phyloP scores from a whole-genome alignment of 2,329 filamentous ascomycete genomes.

The Xylaria polymorpha region DNA sequence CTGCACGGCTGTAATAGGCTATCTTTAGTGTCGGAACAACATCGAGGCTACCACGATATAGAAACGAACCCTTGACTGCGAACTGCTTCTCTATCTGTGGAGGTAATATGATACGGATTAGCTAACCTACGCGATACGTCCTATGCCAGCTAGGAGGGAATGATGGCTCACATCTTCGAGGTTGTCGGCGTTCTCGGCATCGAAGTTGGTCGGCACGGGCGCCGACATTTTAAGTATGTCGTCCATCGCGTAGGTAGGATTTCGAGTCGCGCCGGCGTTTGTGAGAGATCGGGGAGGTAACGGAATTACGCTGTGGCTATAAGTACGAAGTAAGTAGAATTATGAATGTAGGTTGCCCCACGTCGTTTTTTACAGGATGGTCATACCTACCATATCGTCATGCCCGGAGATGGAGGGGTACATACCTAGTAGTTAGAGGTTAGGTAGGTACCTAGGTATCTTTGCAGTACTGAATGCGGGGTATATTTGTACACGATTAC shows the following conservation, averaged over 20 bases:
- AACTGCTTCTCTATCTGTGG: conserved; percentile 97
- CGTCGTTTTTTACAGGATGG: conserved; percentile 12
- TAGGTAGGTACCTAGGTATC: neutral
- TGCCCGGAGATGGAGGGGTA: conserved; percentile 22
- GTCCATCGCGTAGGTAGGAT: conserved; percentile 39
- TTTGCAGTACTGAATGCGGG: neutral
- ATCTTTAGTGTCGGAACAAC: conserved; percentile 9
- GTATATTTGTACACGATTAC: neutral
- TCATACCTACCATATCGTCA: conserved; percentile 18
- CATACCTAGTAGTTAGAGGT: neutral
- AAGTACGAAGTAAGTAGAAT: neutral
- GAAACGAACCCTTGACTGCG: conserved; percentile 83
- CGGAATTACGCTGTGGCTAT: neutral
- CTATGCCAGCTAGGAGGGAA: neutral
- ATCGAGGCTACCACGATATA: neutral
- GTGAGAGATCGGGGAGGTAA: neutral
- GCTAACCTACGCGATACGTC: conserved; percentile 8
- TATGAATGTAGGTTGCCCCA: neutral
- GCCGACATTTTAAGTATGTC: conserved; percentile 45
- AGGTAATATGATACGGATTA: neutral
- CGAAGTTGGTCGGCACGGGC: conserved; percentile 59
- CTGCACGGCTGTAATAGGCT: conserved; percentile 73
- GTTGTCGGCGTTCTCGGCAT: conserved; percentile 56
- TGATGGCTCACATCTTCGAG: conserved; percentile 47
- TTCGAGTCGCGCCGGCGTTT: neutral